Base-by-base conservation (phyloP, 768 basidiomycete species). In the Calocybe gangraenosa region DNA sequence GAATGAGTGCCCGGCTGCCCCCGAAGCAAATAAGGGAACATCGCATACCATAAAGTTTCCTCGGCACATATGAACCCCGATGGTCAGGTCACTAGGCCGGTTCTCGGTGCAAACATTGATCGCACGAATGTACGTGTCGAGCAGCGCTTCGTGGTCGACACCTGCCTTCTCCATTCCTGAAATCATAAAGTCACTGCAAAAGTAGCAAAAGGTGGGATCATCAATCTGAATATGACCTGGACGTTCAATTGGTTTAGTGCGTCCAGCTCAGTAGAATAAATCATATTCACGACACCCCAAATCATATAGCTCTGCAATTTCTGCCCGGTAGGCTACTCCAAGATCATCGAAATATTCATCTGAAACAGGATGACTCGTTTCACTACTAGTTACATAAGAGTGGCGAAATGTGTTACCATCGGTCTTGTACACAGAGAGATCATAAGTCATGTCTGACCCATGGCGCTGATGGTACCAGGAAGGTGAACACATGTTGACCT, bases 391-490 rank as follows among this genome's bases (percentile, higher is more conserved):
- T 31, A 17, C 7, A 34, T 46, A 46, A 23, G 22, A 23, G 31
- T 28, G 15, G 39, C 35, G 11, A n/a, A 8, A 33, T 15, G 7
- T 36, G 66, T 44, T 36, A 77, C 80, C 76, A 56, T 85, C 83
- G 55, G 68, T 75, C 36, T 69, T 66, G 62, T 87, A 87, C 5
- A 84, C 75, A 7, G 71, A 67, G 34, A 72, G 66, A 47, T 77
- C 76, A 55, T 80, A 82, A 5, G 79, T 78, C 37, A 62, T 37
- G 49, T 79, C 77, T 7, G 69, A 71, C 40, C 84, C 84, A 57
- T 82, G 81, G 19, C 79, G 75, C 21, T 84, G 75, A 58, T 84
- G 82, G 60, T 78, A 82, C 81, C 83, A 84, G 28, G 80, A 79
- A 2, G 85, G 86, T 0, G 84, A 78, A 48, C 79, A 82, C 62